phyloP scores from a whole-genome alignment of 108 stramenopile species.

The Pseudonitzschia multiseries region DNA sequence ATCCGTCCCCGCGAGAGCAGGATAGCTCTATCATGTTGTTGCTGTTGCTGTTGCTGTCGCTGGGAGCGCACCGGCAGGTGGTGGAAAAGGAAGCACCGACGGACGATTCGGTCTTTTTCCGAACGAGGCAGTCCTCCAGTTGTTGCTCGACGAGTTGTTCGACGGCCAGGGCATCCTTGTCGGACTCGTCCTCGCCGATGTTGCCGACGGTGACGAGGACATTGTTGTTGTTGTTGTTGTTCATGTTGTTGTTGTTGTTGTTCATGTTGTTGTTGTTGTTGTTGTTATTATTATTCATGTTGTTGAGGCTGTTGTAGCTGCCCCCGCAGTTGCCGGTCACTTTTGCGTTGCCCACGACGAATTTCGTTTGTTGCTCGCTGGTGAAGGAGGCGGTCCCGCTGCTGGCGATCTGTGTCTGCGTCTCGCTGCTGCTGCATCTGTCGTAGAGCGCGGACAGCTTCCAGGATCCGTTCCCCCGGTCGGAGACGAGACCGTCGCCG shows the following conservation, averaged over 20 bases:
- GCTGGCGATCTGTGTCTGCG: constrained; percentile 9
- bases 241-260: too few species aligned
- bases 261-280: too few species aligned
- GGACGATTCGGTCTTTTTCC: background rate
- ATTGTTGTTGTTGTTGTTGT: too few species aligned
- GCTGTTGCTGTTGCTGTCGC: too few species aligned
- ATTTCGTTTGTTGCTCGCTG: constrained; percentile 4
- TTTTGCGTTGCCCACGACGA: background rate
- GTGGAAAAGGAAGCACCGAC: background rate
- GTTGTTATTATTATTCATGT: too few species aligned
- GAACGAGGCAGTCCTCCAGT: background rate
- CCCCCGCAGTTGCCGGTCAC: background rate
- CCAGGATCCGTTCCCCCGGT: constrained; percentile 1
- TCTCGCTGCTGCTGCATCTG: background rate
- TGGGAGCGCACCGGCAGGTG: background rate
- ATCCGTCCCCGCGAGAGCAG: background rate
- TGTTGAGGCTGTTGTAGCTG: too few species aligned
- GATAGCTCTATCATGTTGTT: background rate
- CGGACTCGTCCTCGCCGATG: too few species aligned
- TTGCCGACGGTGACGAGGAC: too few species aligned
- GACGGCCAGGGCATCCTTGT: background rate
- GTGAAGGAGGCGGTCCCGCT: background rate
- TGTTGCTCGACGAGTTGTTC: background rate
- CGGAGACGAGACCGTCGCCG: constrained; percentile 33
- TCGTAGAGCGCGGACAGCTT: background rate